A percentile compares a stretch with the other conserved stretches of the same genome.
Evolutionary conservation across 768 basidiomycete species (phyloP).

Genomic region (Fomitopsis serialis): DNA sequence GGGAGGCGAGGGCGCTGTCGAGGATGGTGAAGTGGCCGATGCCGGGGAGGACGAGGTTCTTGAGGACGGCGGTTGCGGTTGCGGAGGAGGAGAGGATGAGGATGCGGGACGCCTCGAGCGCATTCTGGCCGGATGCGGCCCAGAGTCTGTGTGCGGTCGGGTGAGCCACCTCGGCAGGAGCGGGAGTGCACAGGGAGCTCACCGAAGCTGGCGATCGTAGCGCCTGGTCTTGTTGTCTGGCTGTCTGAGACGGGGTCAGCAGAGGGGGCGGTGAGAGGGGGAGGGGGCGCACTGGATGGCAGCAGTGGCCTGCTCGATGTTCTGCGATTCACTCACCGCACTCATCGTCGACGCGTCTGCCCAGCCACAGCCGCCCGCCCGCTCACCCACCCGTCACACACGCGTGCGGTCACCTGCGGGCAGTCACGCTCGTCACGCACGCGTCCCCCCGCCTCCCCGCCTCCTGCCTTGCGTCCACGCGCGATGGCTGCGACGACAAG

Average conservation of each 20-base stretch:
- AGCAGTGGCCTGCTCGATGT: slow-evolving; percentile 42
- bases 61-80: slow-evolving; percentile 84
- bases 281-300: slow-evolving; percentile 30
- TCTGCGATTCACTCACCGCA: slow-evolving; percentile 32
- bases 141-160: slow-evolving; percentile 45
- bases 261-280: background rate
- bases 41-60: slow-evolving; percentile 96
- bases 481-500: slow-evolving; percentile 42
- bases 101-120: slow-evolving; percentile 79
- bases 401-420: background rate
- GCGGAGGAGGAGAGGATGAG: slow-evolving; percentile 79
- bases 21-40: slow-evolving; percentile 95
- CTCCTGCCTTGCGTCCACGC: background rate
- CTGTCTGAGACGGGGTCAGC: slow-evolving; percentile 36
- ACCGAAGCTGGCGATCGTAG: slow-evolving; percentile 96
- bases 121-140: slow-evolving; percentile 88
- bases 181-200: slow-evolving; percentile 10
- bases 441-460: background rate
- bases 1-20: slow-evolving; percentile 53
- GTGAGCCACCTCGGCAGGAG: background rate
- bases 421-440: background rate
- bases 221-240: slow-evolving; percentile 86
- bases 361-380: background rate
- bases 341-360: slow-evolving; percentile 10
- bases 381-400: background rate